These are phyloP conservation scores for Onygenales sp. DNA, from an alignment of 2,329 filamentous ascomycete genomes.

Conservation along the genomic window DNA sequence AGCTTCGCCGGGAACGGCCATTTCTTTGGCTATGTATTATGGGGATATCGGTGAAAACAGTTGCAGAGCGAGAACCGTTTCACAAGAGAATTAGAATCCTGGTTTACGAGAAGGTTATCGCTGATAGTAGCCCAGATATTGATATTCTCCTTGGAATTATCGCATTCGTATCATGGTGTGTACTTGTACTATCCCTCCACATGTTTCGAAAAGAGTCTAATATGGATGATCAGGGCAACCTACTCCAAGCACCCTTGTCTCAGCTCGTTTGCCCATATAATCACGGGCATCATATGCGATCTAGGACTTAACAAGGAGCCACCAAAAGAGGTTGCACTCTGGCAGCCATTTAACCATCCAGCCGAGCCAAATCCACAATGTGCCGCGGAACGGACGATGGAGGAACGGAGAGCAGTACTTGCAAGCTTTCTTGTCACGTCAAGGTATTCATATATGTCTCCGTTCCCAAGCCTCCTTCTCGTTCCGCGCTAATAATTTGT, in stretches of 20 bases:
- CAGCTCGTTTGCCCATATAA: conserved; percentile 14
- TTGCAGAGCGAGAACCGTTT: conserved; percentile 14
- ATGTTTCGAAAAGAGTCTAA: background rate
- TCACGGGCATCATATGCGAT: conserved; percentile 17
- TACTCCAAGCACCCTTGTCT: conserved; percentile 11
- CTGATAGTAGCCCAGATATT: background rate
- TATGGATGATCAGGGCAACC: background rate
- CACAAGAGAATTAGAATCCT: background rate
- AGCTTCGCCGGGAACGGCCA: conserved; percentile 23
- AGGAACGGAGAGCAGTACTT: conserved; percentile 42
- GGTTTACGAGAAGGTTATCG: background rate
- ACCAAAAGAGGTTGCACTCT: background rate
- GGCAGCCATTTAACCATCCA: background rate
- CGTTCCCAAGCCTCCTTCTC: background rate
- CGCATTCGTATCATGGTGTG: background rate
- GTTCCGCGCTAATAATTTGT: conserved; percentile 15
- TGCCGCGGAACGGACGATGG: conserved; percentile 30
- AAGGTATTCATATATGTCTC: conserved; percentile 20
- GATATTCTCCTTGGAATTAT: background rate
- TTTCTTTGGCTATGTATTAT: conserved; percentile 34
- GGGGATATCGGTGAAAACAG: conserved; percentile 17
- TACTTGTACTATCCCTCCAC: background rate
- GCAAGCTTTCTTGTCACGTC: conserved; percentile 39
- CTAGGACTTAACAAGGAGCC: conserved; percentile 16
- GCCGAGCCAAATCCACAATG: conserved; percentile 11